A percentile compares a stretch with the other conserved stretches of the same genome.
phyloP scores from a whole-genome alignment of 176 grass and related monocot genomes.

The Lolium rigidum region DNA sequence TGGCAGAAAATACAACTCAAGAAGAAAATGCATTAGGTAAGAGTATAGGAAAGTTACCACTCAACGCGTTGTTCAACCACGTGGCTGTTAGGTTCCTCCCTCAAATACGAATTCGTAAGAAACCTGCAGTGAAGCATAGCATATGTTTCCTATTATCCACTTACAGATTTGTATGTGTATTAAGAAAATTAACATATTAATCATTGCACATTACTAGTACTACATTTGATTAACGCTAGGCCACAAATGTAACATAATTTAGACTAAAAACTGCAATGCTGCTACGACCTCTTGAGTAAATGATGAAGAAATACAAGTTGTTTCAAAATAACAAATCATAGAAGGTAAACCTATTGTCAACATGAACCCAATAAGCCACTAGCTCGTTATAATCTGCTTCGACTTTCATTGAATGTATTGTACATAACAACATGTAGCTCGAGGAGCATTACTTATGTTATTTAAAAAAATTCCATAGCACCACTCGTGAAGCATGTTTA shows the following conservation, averaged over 20 bases:
- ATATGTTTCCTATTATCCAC: constrained; percentile 15
- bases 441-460: background rate
- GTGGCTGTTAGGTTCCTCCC: constrained; percentile 95
- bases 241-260: background rate
- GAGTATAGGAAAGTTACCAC: constrained; percentile 65
- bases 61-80: constrained; percentile 96
- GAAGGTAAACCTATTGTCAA: background rate
- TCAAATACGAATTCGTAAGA: constrained; percentile 92
- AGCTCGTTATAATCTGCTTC: background rate
- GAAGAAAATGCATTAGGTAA: background rate
- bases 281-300: constrained; percentile 15
- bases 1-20: background rate
- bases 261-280: constrained; percentile 20
- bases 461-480: background rate
- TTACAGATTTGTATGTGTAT: background rate
- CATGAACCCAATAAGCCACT: constrained; percentile 14
- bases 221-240: background rate
- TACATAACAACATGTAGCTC: background rate
- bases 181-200: constrained; percentile 6
- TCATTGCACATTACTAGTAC: background rate
- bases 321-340: background rate
- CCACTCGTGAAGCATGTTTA: background rate
- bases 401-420: background rate
- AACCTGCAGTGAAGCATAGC: constrained; percentile 56
- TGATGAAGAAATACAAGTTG: constrained; percentile 19